Conservation (phyloP, 2,329 filamentous ascomycete genomes). For the Magnaporthiopsis incrustans region DNA sequence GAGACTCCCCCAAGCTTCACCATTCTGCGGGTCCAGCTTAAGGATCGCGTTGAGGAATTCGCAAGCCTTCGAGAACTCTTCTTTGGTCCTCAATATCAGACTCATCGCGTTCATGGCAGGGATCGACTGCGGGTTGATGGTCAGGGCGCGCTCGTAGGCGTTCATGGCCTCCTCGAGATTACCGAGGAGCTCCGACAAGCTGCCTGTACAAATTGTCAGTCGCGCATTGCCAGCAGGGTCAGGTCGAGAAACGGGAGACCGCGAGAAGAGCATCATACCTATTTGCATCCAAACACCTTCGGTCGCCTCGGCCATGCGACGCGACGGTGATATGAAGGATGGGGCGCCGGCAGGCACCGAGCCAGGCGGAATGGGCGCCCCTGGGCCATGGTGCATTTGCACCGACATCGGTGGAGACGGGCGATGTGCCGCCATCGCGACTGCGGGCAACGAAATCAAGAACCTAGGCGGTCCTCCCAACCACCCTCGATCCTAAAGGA, state of each 20-base stretch:
- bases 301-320: slow-evolving; percentile 71
- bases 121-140: slow-evolving; percentile 81
- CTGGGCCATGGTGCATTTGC: slow-evolving; percentile 54
- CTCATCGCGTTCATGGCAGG: slow-evolving; percentile 92
- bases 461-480: background rate
- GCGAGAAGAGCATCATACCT: slow-evolving; percentile 48
- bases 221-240: slow-evolving; percentile 19
- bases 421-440: slow-evolving; percentile 65
- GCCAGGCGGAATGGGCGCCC: slow-evolving; percentile 35
- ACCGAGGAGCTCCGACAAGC: slow-evolving; percentile 77
- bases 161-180: slow-evolving; percentile 82
- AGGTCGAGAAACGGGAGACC: background rate
- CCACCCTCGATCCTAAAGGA: background rate
- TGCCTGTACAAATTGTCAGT: slow-evolving; percentile 45
- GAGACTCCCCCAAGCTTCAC: slow-evolving; percentile 93
- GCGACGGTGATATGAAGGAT: slow-evolving; percentile 53
- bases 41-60: slow-evolving; percentile 88
- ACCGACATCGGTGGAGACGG: slow-evolving; percentile 73
- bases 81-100: slow-evolving; percentile 80
- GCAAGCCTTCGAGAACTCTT: slow-evolving; percentile 88
- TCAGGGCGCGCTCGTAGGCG: slow-evolving; percentile 84
- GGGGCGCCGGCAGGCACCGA: slow-evolving; percentile 30
- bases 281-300: slow-evolving; percentile 89
- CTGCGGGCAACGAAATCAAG: slow-evolving; percentile 2
- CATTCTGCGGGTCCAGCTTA: slow-evolving; percentile 81